Conservation (phyloP, 192 early-diverging fungal genomes). For the Coemansia sp. region DNA sequence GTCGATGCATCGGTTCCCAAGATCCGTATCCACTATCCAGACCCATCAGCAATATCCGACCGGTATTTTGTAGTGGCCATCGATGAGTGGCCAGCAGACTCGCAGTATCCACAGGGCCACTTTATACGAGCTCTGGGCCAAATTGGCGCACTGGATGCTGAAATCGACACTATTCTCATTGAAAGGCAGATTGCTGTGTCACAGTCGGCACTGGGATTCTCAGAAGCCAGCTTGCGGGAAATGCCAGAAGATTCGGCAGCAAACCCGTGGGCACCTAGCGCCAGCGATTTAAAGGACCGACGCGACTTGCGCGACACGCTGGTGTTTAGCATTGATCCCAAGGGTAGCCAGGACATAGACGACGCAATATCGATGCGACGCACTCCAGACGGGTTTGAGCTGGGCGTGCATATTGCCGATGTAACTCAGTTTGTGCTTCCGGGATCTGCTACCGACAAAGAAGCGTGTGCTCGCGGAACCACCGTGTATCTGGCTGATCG, state of each 20-base stretch:
- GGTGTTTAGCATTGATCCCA: constrained; percentile 72
- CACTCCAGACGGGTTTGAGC: constrained; percentile 55
- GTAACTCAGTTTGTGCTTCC: constrained; percentile 67
- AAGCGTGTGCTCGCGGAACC: constrained; percentile 69
- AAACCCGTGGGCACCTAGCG: constrained; percentile 56
- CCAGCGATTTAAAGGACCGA: constrained; percentile 26
- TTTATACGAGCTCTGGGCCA: constrained; percentile 68
- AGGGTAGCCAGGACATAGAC: constrained; percentile 77
- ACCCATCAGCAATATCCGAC: constrained; percentile 55
- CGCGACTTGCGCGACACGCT: constrained; percentile 46
- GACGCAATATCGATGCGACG: constrained; percentile 69
- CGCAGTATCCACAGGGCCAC: constrained; percentile 75
- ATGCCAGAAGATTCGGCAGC: constrained; percentile 60
- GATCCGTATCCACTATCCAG: constrained; percentile 69
- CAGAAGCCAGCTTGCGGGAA: constrained; percentile 60
- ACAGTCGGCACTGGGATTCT: constrained; percentile 68
- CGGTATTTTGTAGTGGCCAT: constrained; percentile 72
- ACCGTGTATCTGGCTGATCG: constrained; percentile 79
- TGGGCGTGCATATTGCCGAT: constrained; percentile 80
- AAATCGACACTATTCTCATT: constrained; percentile 73
- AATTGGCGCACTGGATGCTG: constrained; percentile 64
- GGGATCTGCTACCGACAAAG: constrained; percentile 62
- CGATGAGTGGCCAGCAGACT: constrained; percentile 67
- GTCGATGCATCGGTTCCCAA: constrained; percentile 68
- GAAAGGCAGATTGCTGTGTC: constrained; percentile 75